These are phyloP conservation scores for Daedaleopsis sinensis DNA, from an alignment of 768 basidiomycete genomes.

Conservation along the genomic window DNA sequence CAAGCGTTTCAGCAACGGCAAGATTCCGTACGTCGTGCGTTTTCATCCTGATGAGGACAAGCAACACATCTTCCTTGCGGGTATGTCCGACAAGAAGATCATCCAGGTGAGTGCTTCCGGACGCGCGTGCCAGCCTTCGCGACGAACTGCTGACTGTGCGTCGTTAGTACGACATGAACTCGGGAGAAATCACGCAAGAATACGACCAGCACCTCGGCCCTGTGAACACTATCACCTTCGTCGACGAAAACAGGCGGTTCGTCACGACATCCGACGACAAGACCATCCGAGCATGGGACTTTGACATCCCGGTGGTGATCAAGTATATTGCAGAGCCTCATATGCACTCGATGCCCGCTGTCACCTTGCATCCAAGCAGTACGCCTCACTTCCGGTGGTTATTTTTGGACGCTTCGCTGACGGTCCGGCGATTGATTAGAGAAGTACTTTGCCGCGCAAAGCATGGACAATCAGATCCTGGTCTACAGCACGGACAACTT, in stretches of 20 bases:
- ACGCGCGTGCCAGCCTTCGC: slow-evolving; percentile 10
- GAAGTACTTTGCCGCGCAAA: slow-evolving; percentile 97
- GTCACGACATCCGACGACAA: slow-evolving; percentile 99
- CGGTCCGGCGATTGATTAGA: slow-evolving; percentile 43
- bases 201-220: slow-evolving; percentile 99
- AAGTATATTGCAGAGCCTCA: slow-evolving; percentile 99
- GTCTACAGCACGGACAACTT: slow-evolving; percentile 98
- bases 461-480: slow-evolving; percentile 97
- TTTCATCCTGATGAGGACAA: slow-evolving; percentile 98
- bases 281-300: slow-evolving; percentile 99
- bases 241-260: slow-evolving; percentile 96
- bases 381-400: slow-evolving; percentile 38
- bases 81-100: slow-evolving; percentile 99
- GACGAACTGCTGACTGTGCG: slow-evolving; percentile 2
- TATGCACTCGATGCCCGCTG: slow-evolving; percentile 99
- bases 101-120: slow-evolving; percentile 68
- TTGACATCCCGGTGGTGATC: slow-evolving; percentile 98
- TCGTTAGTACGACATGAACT: slow-evolving; percentile 88
- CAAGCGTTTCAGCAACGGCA: slow-evolving; percentile 96
- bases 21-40: slow-evolving; percentile 92
- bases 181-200: slow-evolving; percentile 95
- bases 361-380: slow-evolving; percentile 95
- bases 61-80: slow-evolving; percentile 94
- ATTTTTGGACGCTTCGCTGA: slow-evolving; percentile 1
- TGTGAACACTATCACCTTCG: slow-evolving; percentile 98